These are phyloP conservation scores for Nyssa sinensis DNA, from an alignment of 148 eudicot species.

Conservation along the genomic window DNA sequence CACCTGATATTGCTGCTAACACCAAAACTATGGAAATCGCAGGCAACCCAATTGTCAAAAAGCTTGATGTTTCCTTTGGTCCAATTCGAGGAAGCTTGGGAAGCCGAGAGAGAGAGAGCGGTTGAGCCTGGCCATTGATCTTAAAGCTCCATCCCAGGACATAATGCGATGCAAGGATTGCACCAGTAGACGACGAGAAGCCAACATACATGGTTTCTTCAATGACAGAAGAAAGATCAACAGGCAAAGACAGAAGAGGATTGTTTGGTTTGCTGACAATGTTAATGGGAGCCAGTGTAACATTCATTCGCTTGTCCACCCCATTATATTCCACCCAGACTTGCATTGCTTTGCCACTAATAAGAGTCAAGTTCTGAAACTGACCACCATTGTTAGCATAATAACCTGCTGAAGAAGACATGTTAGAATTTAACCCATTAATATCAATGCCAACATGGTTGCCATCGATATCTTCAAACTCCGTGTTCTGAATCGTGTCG, in stretches of 20 bases:
- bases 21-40: not conserved
- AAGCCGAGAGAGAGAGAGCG: conserved; percentile 17
- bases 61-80: not conserved
- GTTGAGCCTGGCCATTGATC: conserved; percentile 10
- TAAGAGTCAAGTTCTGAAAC: not conserved
- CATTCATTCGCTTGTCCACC: not conserved
- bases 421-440: not conserved
- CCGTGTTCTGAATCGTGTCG: not conserved
- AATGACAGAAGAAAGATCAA: not conserved
- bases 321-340: not conserved
- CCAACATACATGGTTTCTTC: conserved; percentile 20
- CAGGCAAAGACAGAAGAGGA: not conserved
- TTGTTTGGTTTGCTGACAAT: not conserved
- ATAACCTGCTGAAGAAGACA: not conserved
- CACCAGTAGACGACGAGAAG: conserved; percentile 29
- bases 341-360: not conserved
- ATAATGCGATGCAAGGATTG: conserved; percentile 9
- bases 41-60: conserved; percentile 2
- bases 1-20: not conserved
- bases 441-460: not conserved
- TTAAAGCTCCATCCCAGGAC: conserved; percentile 26
- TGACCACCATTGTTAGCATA: not conserved
- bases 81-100: conserved; percentile 22
- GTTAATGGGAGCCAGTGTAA: not conserved
- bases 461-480: not conserved